Base-by-base conservation (phyloP, 441 rosid genomes). In the Populus hybrid region DNA sequence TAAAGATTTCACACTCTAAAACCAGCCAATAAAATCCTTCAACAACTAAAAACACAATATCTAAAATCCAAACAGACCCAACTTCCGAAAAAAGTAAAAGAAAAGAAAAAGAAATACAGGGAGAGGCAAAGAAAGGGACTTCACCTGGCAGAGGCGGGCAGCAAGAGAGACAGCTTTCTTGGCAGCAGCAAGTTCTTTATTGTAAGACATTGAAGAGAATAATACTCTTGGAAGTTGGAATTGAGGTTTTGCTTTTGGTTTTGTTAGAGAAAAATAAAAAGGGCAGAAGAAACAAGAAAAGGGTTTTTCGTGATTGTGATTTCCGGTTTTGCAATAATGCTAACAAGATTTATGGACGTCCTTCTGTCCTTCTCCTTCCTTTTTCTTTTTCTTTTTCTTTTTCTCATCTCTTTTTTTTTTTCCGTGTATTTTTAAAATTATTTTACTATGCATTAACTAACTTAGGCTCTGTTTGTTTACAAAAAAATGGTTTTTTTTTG, bases 131-230 rank as follows among this genome's bases (percentile, higher is more conserved):
- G 73, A 38, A 24, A 21, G 32, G 36, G 59, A 14, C 12, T 10
- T 4, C 68, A 75, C 98, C 95, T 90, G 96, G 84, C 98, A 94
- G 34, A 96, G 98, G 75, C 90, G 89, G 82, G 99, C 92, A 80
- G 99, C 97, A 67, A 96, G 89, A 72, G 90, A 87, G 64, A 89
- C 94, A 30, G 96, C 98, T 79, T 89, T 94, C 90, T 89, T 94
- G 68, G 99, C 99, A 38, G 96, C 98, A 36, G 84, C 85, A 80
- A 96, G 93, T 83, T 90, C 95, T 79, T 89, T 90, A 20, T 86
- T 90, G 79, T 94, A 91, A 79, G 93, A 74, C 95, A 91, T 89
- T 77, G 86, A 79, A 74, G 76, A 76, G 68, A 59, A 38, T 34
- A 50, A 67, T 11, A 67, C 65, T 38, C 35, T 32, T 11, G 69